Evolutionary conservation across 2,329 filamentous ascomycete species (phyloP), one percentile per base, ranked within the genome.

Genomic region (Cyphellophora attinorum): DNA sequence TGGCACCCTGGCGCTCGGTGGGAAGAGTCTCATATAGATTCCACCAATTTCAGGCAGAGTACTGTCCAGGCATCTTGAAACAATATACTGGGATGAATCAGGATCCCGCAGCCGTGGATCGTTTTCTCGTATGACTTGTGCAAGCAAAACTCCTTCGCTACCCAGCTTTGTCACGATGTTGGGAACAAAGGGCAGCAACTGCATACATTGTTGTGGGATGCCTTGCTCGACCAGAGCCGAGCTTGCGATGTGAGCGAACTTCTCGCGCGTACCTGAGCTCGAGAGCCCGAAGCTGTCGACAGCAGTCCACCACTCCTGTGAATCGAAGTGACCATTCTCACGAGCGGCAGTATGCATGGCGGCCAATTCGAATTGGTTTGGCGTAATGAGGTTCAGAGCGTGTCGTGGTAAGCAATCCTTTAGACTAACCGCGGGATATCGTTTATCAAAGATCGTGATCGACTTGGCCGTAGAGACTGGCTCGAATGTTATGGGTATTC

Each of bases 391-490:
- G 54, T 83, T 73, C 43, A 91, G 64, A n/a, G 71, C 67, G 6
- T 80, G 60, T 60, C 55, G 2, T 74, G 85, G 62, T 66, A 89
- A 39, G 70, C 58, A 50, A 19, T 54, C 45, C 10, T 51, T 43
- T 10, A 51, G 46, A 8, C 52, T 45, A 33, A 67, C 52, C 27
- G 53, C 47, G 30, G 30, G 48, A n/a, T 38, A 37, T 44, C 40
- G 35, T 17, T 36, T 40, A 39, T 49, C 34, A 60, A 91, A 93
- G 5, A 88, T 65, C 6, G 76, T 70, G 30, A 70, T 65, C 3
- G 84, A 74, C 63, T 96, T 98, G 39, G 75, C 76, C 1, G 73
- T 76, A 1, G 85, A 93, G 5, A 96, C 91, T 1, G 91, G 89
- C 58, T 96, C 91, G 51, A 89, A 93, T 10, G 82, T 81, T 5